Evolutionary conservation across 2,329 filamentous ascomycete genomes (phyloP), one percentile per base, ranked within the genome.

Genomic region (Talaromyces sp.): DNA sequence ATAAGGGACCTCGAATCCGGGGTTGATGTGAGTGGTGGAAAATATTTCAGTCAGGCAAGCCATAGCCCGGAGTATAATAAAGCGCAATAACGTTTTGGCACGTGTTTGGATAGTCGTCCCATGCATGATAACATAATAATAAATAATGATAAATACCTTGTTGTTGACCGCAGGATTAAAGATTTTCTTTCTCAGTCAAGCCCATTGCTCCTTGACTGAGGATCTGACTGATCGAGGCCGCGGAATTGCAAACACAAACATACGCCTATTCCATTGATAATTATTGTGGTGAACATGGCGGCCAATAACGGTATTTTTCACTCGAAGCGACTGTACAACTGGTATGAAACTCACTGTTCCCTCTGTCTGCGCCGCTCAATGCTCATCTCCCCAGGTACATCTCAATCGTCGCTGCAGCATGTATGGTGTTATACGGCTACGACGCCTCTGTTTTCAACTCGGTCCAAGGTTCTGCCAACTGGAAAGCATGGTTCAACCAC

Each of bases 381-480:
- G 15, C 31, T 65, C 17, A 34, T 59, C 10, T 36, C 29, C 10
- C 22, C 36, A 73, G 86, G 87, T 90, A 88, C 79, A 86, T 89
- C 69, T 88, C 87, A 67, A 80, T 90, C 60, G 86, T 91, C 69
- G 89, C 89, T 65, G 88, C 89, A 72, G 87, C 88, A 75, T 91
- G 88, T 75, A 91, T 91, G 89, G 88, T 91, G 25, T 82, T 91
- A 53, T 91, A 91, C 74, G 89, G 89, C 65, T 91, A 91, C 74
- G 89, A 91, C 82, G 88, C 89, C 1, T 89, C 88, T 43, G 88
- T 90, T 56, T 91, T 88, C 81, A 91, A 91, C 75, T 88, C 88
- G 5, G 85, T 90, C 5, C 89, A 90, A 75, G 87, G 86, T 36
- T 90, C 87, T 1, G 75, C 85, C 15, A 84, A 91, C 74, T 91